Base-by-base conservation (phyloP, 1,139 yeast genomes). In the Hansenula lynferdii region DNA sequence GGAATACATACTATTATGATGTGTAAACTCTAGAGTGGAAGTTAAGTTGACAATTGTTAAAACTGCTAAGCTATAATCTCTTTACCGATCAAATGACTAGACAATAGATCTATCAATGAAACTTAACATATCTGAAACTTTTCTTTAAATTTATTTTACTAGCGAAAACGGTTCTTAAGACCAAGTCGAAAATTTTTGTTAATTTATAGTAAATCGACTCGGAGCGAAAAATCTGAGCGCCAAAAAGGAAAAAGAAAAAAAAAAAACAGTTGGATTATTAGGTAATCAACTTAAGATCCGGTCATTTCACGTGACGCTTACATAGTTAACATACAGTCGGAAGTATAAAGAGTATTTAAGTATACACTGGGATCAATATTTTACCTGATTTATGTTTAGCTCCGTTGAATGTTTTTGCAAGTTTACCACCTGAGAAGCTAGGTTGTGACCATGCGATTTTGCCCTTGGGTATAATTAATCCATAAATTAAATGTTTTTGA, bases 391-490 rank as follows among this genome's bases (percentile, higher is more conserved):
- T 72, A 47, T 77, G 82, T 16, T 38, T 46, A 0, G 67, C 71
- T 0, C 80, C 79, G 50, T 73, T 75, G 51, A 73, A 77, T 21
- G 52, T 54, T 34, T 51, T 54, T 0, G 89, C 85, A 28, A 83
- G 62, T 34, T 65, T 59, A 2, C 76, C 74, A 0, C 92, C 92
- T 27, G 70, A 63, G 29, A 67, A 70, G 47, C 85, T 77, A 0
- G 90, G 90, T 55, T 83, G 92, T 40, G 87, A 80, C 71, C 85
- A 83, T 0, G 78, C 84, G 2, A 82, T 60, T 39, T 75, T 69
- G 5, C 42, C 43, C 39, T 58, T 68, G 2, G 57, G 57, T 12
- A 82, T 50, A 0, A 25, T 42, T 31, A 72, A 50, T 0, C 89
- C 89, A 51, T 79, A 80, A 3, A 80, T 58, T 28, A 75, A 63